These are phyloP conservation scores for Hymenoscyphus infarciens DNA, from an alignment of 2,329 filamentous ascomycete species.

Conservation along the genomic window DNA sequence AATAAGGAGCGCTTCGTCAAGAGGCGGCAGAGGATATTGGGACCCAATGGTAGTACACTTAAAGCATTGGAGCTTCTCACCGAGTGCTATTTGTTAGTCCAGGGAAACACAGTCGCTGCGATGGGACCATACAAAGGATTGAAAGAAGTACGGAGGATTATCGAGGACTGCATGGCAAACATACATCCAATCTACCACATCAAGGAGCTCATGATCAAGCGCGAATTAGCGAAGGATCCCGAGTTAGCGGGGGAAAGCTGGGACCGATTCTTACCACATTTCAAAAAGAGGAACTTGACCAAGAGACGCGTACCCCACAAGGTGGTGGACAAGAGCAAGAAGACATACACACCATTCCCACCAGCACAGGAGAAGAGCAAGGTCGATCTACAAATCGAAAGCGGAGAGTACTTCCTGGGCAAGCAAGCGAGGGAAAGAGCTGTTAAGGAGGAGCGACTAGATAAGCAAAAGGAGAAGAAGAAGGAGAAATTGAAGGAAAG, in stretches of 20 bases:
- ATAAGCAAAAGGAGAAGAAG: slow-evolving; percentile 83
- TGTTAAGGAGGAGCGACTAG: slow-evolving; percentile 72
- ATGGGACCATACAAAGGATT: slow-evolving; percentile 93
- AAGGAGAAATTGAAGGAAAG: slow-evolving; percentile 83
- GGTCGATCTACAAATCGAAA: slow-evolving; percentile 96
- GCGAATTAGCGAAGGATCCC: slow-evolving; percentile 85
- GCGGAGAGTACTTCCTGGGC: slow-evolving; percentile 91
- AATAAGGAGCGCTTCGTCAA: slow-evolving; percentile 98
- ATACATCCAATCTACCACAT: slow-evolving; percentile 89
- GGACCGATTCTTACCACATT: slow-evolving; percentile 95
- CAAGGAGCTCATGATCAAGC: slow-evolving; percentile 92
- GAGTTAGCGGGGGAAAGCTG: slow-evolving; percentile 84
- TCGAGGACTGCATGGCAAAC: slow-evolving; percentile 96
- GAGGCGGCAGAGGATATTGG: slow-evolving; percentile 85
- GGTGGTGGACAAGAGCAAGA: slow-evolving; percentile 90
- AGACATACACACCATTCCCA: slow-evolving; percentile 94
- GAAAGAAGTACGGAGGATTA: slow-evolving; percentile 84
- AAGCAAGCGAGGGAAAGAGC: slow-evolving; percentile 89
- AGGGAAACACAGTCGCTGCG: slow-evolving; percentile 88
- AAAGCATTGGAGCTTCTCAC: slow-evolving; percentile 94
- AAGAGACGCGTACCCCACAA: slow-evolving; percentile 79
- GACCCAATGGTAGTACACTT: slow-evolving; percentile 84
- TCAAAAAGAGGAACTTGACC: slow-evolving; percentile 88
- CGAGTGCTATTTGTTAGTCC: slow-evolving; percentile 87
- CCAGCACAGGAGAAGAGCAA: slow-evolving; percentile 98